Evolutionary conservation across 768 basidiomycete species (phyloP).

Genomic region (Psilocybe subaeruginosa): DNA sequence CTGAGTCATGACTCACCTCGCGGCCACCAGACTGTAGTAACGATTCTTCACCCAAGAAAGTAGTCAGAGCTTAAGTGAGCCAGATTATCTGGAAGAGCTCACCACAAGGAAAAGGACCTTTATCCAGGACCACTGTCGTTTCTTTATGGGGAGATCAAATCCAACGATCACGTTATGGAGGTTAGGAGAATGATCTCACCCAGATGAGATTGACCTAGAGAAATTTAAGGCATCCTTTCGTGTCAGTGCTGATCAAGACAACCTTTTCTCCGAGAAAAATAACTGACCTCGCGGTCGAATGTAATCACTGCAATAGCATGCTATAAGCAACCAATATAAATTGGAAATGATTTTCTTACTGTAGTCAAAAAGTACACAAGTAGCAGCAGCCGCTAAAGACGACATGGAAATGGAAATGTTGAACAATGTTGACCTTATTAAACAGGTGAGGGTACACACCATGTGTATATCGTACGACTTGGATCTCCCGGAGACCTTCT

Average conservation of each 20-base stretch:
- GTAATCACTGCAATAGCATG: too few species aligned
- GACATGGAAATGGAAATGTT: neutral
- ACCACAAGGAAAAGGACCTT: neutral
- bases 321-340: too few species aligned
- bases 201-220: neutral
- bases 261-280: neutral
- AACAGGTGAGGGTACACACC: neutral
- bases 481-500: neutral
- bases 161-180: too few species aligned
- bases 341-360: neutral
- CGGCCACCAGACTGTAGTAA: neutral
- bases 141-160: neutral
- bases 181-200: neutral
- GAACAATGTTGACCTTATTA: neutral
- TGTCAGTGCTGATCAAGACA: too few species aligned
- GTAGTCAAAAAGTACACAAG: neutral
- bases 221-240: neutral
- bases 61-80: neutral
- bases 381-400: neutral
- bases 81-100: too few species aligned
- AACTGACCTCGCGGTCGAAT: too few species aligned
- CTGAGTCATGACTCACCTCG: neutral
- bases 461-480: neutral
- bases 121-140: conserved; percentile 1
- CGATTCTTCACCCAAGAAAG: neutral